Percentiles rank a stretch among this genome's conserved stretches.
phyloP scores from a whole-genome alignment of 2,329 filamentous ascomycete genomes.

The Ceratocystiopsis minuta region DNA sequence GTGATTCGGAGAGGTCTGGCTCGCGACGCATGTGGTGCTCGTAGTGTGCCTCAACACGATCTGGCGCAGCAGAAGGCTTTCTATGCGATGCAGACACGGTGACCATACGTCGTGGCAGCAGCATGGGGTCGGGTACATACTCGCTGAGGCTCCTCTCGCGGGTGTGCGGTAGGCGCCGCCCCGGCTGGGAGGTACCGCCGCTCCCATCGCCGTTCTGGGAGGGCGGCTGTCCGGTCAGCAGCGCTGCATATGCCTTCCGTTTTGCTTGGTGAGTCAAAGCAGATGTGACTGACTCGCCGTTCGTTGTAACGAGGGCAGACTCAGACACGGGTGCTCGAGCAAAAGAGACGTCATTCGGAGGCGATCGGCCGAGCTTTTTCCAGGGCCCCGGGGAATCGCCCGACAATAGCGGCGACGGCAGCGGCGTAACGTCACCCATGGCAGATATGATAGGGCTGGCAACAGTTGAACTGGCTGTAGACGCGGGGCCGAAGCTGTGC shows the following conservation, averaged over 20 bases:
- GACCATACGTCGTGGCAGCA: constrained; percentile 52
- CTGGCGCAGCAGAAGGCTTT: constrained; percentile 19
- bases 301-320: constrained; percentile 30
- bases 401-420: constrained; percentile 56
- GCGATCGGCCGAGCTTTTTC: constrained; percentile 33
- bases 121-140: constrained; percentile 56
- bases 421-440: constrained; percentile 60
- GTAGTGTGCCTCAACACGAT: not conserved
- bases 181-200: constrained; percentile 1
- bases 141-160: constrained; percentile 79
- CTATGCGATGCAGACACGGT: constrained; percentile 49
- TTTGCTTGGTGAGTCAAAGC: constrained; percentile 34
- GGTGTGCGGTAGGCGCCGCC: constrained; percentile 27
- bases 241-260: constrained; percentile 36
- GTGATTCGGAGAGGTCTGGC: constrained; percentile 58
- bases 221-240: constrained; percentile 14
- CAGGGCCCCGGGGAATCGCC: constrained; percentile 49
- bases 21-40: constrained; percentile 46
- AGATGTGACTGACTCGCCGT: constrained; percentile 33
- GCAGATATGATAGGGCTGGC: constrained; percentile 58
- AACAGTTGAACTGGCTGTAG: constrained; percentile 46
- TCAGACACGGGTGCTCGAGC: constrained; percentile 19
- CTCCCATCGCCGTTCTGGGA: too few species aligned
- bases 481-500: constrained; percentile 29
- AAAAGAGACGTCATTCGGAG: constrained; percentile 23